Conservation (phyloP, 2,329 filamentous ascomycete species). For the Cladosporium sp. region DNA sequence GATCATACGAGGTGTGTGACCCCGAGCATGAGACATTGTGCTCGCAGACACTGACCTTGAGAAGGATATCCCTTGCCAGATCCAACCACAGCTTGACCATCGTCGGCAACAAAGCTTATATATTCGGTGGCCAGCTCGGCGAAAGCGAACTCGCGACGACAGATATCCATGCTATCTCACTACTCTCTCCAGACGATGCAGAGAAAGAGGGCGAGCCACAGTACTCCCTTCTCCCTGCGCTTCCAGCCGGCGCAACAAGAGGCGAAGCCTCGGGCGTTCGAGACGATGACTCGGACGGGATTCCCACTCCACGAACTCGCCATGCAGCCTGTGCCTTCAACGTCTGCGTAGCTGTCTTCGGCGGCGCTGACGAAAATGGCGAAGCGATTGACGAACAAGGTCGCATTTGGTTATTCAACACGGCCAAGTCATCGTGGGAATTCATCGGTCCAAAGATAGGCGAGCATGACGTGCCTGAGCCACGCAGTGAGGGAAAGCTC, state of each 20-base stretch:
- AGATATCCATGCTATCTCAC: slow-evolving; percentile 39
- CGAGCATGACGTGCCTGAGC: slow-evolving; percentile 24
- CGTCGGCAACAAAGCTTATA: slow-evolving; percentile 40
- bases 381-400: slow-evolving; percentile 33
- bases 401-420: slow-evolving; percentile 40
- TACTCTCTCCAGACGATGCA: slow-evolving; percentile 22
- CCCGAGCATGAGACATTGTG: not conserved
- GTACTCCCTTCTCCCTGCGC: slow-evolving; percentile 40
- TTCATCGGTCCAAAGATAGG: slow-evolving; percentile 16
- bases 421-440: slow-evolving; percentile 28
- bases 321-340: slow-evolving; percentile 40
- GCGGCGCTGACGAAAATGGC: slow-evolving; percentile 33
- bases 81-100: slow-evolving; percentile 38
- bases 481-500: slow-evolving; percentile 24
- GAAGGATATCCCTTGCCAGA: slow-evolving; percentile 26
- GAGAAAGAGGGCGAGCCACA: slow-evolving; percentile 33
- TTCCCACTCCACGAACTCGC: slow-evolving; percentile 34
- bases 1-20: slow-evolving; percentile 28
- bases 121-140: slow-evolving; percentile 40
- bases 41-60: not conserved
- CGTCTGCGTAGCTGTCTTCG: slow-evolving; percentile 37
- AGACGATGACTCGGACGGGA: slow-evolving; percentile 12
- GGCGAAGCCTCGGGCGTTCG: slow-evolving; percentile 1
- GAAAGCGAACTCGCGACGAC: slow-evolving; percentile 36
- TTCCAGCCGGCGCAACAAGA: slow-evolving; percentile 23